These are phyloP conservation scores for Logfia minima DNA, from an alignment of 129 eudicot species.

Conservation along the genomic window DNA sequence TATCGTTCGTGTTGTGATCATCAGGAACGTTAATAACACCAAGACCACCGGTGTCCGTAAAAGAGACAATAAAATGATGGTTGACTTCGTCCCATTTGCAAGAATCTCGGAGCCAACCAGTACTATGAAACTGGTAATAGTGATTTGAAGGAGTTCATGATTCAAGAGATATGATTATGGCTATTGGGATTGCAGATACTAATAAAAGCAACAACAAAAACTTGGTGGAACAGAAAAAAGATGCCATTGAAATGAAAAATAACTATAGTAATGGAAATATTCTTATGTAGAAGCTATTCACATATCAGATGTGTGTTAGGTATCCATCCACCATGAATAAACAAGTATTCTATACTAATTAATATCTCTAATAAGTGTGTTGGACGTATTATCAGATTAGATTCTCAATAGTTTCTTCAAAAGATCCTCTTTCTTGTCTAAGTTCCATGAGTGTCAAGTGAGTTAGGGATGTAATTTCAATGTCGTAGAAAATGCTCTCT, in stretches of 20 bases:
- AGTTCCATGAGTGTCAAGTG: too few relatives aligned
- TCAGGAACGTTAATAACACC: conserved; percentile 55
- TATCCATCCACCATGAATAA: too few relatives aligned
- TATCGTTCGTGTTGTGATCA: conserved; percentile 13
- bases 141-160: conserved; percentile 48
- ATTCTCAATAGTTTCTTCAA: too few relatives aligned
- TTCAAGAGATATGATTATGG: conserved; percentile 58
- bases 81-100: conserved; percentile 77
- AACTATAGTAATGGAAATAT: not conserved
- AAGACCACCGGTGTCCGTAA: conserved; percentile 66
- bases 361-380: too few relatives aligned
- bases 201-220: conserved; percentile 39
- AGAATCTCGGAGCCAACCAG: conserved; percentile 76
- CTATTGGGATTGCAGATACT: conserved; percentile 75
- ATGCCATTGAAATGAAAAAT: conserved; percentile 35
- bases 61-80: conserved; percentile 71
- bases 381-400: too few relatives aligned
- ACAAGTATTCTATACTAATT: too few relatives aligned
- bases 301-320: conserved; percentile 1
- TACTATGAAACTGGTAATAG: conserved; percentile 68
- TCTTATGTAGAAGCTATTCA: conserved; percentile 2
- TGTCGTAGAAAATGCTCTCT: too few relatives aligned
- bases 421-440: too few relatives aligned
- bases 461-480: too few relatives aligned
- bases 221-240: conserved; percentile 54